Evolutionary conservation across 2,329 filamentous ascomycete genomes (phyloP).

Genomic region (Gaeumannomyces sp.): DNA sequence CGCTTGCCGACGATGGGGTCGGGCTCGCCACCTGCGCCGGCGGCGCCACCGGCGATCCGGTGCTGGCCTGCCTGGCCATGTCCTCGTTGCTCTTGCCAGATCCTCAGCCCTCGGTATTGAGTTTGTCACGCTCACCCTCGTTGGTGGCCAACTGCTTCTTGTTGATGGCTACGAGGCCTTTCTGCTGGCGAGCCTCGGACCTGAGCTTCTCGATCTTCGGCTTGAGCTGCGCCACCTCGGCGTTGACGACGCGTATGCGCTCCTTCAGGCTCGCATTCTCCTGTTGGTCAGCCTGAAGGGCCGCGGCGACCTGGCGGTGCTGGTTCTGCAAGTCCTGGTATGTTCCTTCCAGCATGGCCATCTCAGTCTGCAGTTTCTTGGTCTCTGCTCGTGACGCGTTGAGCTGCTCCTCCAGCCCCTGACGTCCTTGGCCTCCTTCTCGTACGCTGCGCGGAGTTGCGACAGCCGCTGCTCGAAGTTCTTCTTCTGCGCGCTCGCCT

Average conservation of each 20-base stretch:
- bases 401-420: conserved; percentile 78
- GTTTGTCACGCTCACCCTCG: conserved; percentile 81
- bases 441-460: conserved; percentile 81
- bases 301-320: conserved; percentile 67
- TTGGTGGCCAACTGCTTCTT: conserved; percentile 93
- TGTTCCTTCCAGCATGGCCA: conserved; percentile 73
- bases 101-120: conserved; percentile 74
- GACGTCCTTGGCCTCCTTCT: conserved; percentile 86
- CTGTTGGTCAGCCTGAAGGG: conserved; percentile 78
- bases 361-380: conserved; percentile 75
- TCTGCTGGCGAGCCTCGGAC: conserved; percentile 88
- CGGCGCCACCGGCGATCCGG: conserved; percentile 39
- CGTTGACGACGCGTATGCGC: conserved; percentile 75
- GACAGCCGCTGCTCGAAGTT: conserved; percentile 86
- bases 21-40: conserved; percentile 59
- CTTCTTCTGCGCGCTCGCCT: conserved; percentile 79
- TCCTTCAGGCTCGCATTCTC: conserved; percentile 85
- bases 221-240: conserved; percentile 76
- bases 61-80: conserved; percentile 44
- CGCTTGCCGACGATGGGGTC: conserved; percentile 60
- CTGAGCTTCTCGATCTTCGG: conserved; percentile 90
- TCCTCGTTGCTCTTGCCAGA: conserved; percentile 58
- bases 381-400: conserved; percentile 71
- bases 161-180: conserved; percentile 94
- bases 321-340: conserved; percentile 78